Evolutionary conservation across 139 green algal species (phyloP), one percentile per base, ranked within the genome.

Genomic region (Ostreobium quekettii): DNA sequence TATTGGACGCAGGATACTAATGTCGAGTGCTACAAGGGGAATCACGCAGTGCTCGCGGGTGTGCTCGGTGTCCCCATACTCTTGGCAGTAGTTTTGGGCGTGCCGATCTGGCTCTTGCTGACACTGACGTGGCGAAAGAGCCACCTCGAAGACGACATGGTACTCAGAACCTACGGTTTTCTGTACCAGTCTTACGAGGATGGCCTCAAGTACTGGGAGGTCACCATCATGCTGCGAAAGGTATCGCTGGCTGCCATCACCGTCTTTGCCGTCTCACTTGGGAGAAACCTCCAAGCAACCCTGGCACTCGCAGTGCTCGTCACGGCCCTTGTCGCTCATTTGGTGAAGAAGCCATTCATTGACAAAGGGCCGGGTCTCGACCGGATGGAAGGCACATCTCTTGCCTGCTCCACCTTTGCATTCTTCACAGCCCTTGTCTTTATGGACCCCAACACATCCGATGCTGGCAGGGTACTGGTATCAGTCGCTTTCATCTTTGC

Each of bases 361-460:
- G n/a, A n/a, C n/a, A 68, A 68, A 29, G 31, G 53, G 49, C 4
- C 36, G 36, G 8, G 3, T 15, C 36, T 68, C 35, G 53, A 68
- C 22, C 37, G 49, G 7, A 24, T 68, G 35, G 61, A 68, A 53
- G 11, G 35, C 36, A 36, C 6, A 19, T 68, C 61, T 29, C 26
- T 68, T 36, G 6, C 53, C 11, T 36, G 49, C 5, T 57, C 61
- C 6, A 68, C 53, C 35, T 68, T 68, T 68, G 53, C 36, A 3
- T 68, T 68, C 61, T 68, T 57, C 53, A 7, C 36, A 22, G 61
- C 37, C 35, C 32, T 68, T 24, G 36, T 68, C 19, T 68, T 56
- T 26, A 53, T 57, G 26, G 61, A 68, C 35, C 37, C 30, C 4
- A 68, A 68, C 36, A 68, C 61, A 36, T 68, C 61, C 15, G 36